These are phyloP conservation scores for Phytophthora pluvialis DNA, from an alignment of 352 stramenopile genomes.

Conservation along the genomic window DNA sequence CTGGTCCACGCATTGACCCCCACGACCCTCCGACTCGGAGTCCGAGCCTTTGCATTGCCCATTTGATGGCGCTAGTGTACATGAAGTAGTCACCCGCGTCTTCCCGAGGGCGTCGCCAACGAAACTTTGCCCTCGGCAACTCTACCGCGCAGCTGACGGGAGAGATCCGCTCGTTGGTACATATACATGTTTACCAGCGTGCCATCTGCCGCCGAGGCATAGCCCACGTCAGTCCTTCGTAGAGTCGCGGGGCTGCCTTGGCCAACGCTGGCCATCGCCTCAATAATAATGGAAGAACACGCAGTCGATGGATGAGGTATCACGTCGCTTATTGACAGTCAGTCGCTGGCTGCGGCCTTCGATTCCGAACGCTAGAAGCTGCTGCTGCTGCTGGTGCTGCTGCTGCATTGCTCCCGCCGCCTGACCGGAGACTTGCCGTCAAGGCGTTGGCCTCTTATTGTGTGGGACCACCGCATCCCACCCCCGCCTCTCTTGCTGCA, in stretches of 20 bases:
- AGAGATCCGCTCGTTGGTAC: background rate
- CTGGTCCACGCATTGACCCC: slow-evolving; percentile 7
- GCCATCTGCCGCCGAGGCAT: slow-evolving; percentile 20
- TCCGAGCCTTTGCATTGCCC: background rate
- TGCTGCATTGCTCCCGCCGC: background rate
- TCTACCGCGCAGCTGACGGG: slow-evolving; percentile 15
- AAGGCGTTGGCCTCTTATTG: slow-evolving; percentile 12
- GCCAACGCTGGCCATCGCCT: background rate
- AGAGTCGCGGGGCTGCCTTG: slow-evolving; percentile 17
- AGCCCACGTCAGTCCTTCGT: slow-evolving; percentile 18
- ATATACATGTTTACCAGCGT: slow-evolving; percentile 8
- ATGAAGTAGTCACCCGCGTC: background rate
- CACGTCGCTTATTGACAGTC: background rate
- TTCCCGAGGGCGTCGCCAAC: slow-evolving; percentile 13
- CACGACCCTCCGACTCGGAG: too few relatives aligned
- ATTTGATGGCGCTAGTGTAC: slow-evolving; percentile 6
- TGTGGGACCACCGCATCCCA: slow-evolving; percentile 16
- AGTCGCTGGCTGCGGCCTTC: slow-evolving; percentile 14
- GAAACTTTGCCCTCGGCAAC: too few relatives aligned
- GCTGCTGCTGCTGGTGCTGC: background rate
- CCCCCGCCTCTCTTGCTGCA: slow-evolving; percentile 1
- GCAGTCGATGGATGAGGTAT: background rate
- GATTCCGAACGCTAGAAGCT: slow-evolving; percentile 21
- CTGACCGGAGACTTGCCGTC: slow-evolving; percentile 5
- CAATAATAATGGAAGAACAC: background rate